A percentile compares a stretch with the other conserved stretches of the same genome.
phyloP scores from a whole-genome alignment of 768 basidiomycete species.

The Chalciporus pseudorubinellus region DNA sequence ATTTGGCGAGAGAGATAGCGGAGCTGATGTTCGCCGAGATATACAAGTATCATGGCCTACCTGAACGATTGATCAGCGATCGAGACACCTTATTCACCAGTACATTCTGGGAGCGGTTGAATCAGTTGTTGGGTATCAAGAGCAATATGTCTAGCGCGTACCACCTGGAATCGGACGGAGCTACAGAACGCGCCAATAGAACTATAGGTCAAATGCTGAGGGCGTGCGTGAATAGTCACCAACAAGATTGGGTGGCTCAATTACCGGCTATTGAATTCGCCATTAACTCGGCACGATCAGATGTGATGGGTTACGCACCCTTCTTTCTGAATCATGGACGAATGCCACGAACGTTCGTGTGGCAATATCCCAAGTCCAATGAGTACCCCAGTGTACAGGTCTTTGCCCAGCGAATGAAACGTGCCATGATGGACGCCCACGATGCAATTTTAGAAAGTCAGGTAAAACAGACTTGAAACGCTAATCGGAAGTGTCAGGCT shows the following conservation, averaged over 20 bases:
- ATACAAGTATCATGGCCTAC: too few relatives aligned
- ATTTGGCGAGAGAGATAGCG: too few relatives aligned
- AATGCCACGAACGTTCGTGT: constrained; percentile 14
- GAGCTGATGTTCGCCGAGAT: too few relatives aligned
- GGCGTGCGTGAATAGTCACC: neutral
- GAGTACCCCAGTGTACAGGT: constrained; percentile 29
- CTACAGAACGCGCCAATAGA: too few relatives aligned
- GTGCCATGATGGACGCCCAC: constrained; percentile 32
- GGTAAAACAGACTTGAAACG: constrained; percentile 32
- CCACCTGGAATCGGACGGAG: constrained; percentile 35
- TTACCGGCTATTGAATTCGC: too few relatives aligned
- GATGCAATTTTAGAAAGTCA: constrained; percentile 29
- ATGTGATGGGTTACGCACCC: constrained; percentile 16
- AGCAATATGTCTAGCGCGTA: constrained; percentile 29
- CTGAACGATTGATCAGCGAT: too few relatives aligned
- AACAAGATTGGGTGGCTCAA: constrained; percentile 14
- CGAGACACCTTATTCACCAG: too few relatives aligned
- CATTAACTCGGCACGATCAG: constrained; percentile 15
- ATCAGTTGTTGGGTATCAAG: too few relatives aligned
- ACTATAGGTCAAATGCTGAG: constrained; percentile 15
- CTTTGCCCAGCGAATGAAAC: constrained; percentile 28
- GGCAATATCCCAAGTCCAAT: constrained; percentile 8
- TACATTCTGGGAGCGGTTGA: too few relatives aligned
- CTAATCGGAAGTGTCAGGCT: constrained; percentile 25
- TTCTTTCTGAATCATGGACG: constrained; percentile 16